Base-by-base conservation (phyloP, 495 filamentous ascomycete genomes). In the Daldinia concentrica region DNA sequence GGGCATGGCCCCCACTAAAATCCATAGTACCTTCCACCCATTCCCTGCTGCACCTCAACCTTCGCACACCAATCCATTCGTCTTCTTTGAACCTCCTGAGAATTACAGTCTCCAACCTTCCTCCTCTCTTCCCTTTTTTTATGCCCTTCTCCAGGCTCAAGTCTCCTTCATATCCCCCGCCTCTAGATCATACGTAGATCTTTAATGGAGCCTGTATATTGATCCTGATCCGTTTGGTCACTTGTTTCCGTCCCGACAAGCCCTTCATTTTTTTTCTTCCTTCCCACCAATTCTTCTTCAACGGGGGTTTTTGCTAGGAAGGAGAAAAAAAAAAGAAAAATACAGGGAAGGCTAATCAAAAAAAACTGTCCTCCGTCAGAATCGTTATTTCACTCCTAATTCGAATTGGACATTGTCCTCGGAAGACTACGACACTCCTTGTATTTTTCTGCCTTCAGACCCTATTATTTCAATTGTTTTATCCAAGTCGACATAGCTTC, bases 161-260 rank as follows among this genome's bases (percentile, higher is more conserved):
- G 68, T 73, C 77, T 51, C 75, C 73, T 73, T 73, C 64, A 63
- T 66, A 74, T 71, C 69, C 75, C 71, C 74, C 72, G 73, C 71
- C 66, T 67, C 70, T 77, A 76, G 71, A 67, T 73, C 80, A 80
- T 78, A 79, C 81, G 74, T 77, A 80, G 81, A 85, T 84, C 84
- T 86, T 85, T 87, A 86, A 84, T 86, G 83, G 79, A 82, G 83
- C 83, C 82, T 86, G 86, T 86, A 82, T 81, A 82, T 81, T 80
- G 74, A 77, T 74, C 75, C 66, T 78, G 74, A 76, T 69, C 77
- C 67, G 77, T 72, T 76, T 76, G 74, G 76, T 70, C 62, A 68
- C 51, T 60, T 68, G 64, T 58, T 77, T 58, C 63, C 62, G 64
- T 65, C 65, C 37, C 61, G 29, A 58, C 57, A 62, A 52, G 64